Evolutionary conservation across 768 basidiomycete species (phyloP), one percentile per base, ranked within the genome.

Genomic region (Antrodiella citrinella): DNA sequence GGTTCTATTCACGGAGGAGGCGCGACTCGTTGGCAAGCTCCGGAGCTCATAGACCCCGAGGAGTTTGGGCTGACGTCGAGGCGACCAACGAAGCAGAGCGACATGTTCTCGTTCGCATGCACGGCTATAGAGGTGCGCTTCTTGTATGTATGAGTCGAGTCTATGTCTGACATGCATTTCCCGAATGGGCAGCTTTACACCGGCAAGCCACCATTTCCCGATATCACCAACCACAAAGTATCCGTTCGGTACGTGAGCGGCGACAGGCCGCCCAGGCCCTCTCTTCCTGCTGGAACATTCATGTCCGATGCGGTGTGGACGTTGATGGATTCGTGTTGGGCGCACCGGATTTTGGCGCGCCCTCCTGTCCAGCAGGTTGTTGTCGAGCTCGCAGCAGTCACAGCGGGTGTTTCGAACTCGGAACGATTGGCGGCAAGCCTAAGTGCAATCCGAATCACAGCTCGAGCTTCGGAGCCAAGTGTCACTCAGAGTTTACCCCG

Each of bases 21-120:
- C 9, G 21, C 15, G 10, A 43, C 18, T 5, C 15, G 21, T 19
- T 43, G 41, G 41, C 7, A 45, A 44, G 53, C 53, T 4, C 53
- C 50, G 12, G 53, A 54, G 23, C 23, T 54, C 2, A 13, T 44
- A 9, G 49, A 51, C 30, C 50, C 50, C 1, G 26, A 30, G 7
- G 30, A 35, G 30, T 35, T 35, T 15, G 30, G 30, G 15, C 30
- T 35, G 30, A 15, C 7, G 7, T 7, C 7, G 7, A 35, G 7
- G 7, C 41, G 15, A 5, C 41, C 41, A 9, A 43, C 41, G 41
- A 18, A 18, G 10, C 9, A 7, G 9, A 43, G 41, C 19, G 41
- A 43, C 21, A 19, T 43, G 21, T 43, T 18, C 41, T 43, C 41
- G 41, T 43, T 9, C 18, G 41, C 41, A 7, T 43, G 41, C 18